phyloP scores from a whole-genome alignment of 352 stramenopile genomes.

The Pythium chondricola region DNA sequence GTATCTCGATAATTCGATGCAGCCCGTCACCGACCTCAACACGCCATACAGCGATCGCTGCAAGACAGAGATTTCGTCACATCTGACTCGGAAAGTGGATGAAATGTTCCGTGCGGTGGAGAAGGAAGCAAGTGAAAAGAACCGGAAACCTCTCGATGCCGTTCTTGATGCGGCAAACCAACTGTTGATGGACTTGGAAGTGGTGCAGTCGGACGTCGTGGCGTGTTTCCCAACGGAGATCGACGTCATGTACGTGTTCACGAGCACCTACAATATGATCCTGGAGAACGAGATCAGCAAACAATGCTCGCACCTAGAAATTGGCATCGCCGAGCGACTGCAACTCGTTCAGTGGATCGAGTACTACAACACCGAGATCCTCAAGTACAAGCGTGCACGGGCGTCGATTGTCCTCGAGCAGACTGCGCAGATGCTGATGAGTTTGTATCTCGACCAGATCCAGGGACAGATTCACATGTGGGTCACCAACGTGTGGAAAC shows the following conservation, averaged over 20 bases:
- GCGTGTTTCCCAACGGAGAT: constrained; percentile 67
- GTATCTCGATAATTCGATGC: constrained; percentile 65
- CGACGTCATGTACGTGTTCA: constrained; percentile 77
- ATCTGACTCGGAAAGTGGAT: constrained; percentile 43
- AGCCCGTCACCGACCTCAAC: constrained; percentile 35
- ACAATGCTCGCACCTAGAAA: constrained; percentile 48
- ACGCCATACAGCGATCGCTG: constrained; percentile 45
- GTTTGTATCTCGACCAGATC: constrained; percentile 68
- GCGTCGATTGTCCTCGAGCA: constrained; percentile 61
- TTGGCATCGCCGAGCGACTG: constrained; percentile 66
- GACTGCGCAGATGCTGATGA: constrained; percentile 71
- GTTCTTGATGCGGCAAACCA: constrained; percentile 65
- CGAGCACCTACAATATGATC: constrained; percentile 66
- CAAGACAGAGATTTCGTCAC: constrained; percentile 52
- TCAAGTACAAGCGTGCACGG: constrained; percentile 74
- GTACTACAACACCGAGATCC: constrained; percentile 83
- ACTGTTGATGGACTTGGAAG: constrained; percentile 72
- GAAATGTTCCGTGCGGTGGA: constrained; percentile 62
- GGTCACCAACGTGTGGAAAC: constrained; percentile 83
- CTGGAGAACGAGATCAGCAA: constrained; percentile 63
- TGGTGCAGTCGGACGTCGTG: constrained; percentile 67
- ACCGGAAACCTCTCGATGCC: constrained; percentile 51
- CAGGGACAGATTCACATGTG: constrained; percentile 74
- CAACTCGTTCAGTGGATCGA: constrained; percentile 86
- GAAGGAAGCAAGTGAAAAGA: constrained; percentile 37